Percentiles rank a stretch among this genome's conserved stretches.
Evolutionary conservation across 768 basidiomycete species (phyloP).

Genomic region (Epithele typhae): DNA sequence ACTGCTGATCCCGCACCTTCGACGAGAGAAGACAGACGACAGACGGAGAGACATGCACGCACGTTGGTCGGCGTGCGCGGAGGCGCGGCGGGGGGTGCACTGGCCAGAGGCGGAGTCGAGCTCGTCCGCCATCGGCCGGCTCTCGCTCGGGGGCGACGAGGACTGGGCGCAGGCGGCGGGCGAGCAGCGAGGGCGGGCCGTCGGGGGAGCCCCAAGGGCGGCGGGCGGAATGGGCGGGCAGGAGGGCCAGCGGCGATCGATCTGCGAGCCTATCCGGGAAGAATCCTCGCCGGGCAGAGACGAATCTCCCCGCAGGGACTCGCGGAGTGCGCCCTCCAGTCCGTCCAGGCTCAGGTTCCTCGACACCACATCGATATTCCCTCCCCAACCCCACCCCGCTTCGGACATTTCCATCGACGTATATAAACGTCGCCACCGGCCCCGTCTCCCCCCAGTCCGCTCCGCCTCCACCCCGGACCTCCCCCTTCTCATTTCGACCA

Average conservation of each 20-base stretch:
- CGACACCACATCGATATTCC: slow-evolving; percentile 9
- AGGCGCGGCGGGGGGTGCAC: slow-evolving; percentile 8
- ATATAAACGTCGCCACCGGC: slow-evolving; percentile 63
- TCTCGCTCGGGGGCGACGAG: slow-evolving; percentile 9
- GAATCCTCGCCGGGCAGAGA: slow-evolving; percentile 31
- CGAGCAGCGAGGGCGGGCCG: not conserved
- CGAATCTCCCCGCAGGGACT: slow-evolving; percentile 3
- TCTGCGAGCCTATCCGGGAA: slow-evolving; percentile 47
- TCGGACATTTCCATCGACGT: slow-evolving; percentile 28
- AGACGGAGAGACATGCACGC: slow-evolving; percentile 9
- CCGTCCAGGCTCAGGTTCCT: slow-evolving; percentile 1
- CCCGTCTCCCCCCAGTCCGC: slow-evolving; percentile 40
- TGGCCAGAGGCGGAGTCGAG: slow-evolving; percentile 9
- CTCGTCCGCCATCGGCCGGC: slow-evolving; percentile 13
- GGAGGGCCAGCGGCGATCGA: slow-evolving; percentile 21
- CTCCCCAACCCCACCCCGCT: slow-evolving; percentile 8
- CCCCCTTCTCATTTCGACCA: slow-evolving; percentile 49
- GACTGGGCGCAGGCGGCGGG: not conserved
- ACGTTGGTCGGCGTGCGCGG: slow-evolving; percentile 15
- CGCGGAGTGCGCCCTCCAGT: slow-evolving; percentile 22
- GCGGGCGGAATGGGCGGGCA: not conserved
- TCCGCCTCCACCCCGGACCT: slow-evolving; percentile 52
- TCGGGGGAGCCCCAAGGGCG: not conserved
- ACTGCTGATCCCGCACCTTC: not conserved
- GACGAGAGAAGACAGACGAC: not conserved